These are phyloP conservation scores for Stachybotrys chartarum DNA, from an alignment of 2,329 filamentous ascomycete genomes.

Conservation along the genomic window DNA sequence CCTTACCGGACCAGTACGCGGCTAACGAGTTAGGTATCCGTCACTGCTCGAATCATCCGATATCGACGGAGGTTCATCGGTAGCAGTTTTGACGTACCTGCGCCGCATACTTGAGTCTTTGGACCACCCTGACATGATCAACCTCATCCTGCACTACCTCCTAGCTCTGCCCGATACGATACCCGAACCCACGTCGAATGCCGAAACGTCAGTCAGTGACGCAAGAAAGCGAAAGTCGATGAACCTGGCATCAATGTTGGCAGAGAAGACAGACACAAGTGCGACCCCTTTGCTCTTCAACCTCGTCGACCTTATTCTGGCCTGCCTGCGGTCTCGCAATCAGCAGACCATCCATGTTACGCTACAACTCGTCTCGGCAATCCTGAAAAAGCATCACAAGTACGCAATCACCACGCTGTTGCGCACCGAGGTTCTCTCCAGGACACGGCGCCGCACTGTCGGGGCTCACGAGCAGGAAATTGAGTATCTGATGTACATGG, in stretches of 20 bases:
- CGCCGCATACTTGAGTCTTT: constrained; percentile 84
- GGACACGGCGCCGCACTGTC: constrained; percentile 54
- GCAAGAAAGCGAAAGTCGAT: constrained; percentile 81
- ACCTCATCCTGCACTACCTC: constrained; percentile 88
- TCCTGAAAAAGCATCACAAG: constrained; percentile 79
- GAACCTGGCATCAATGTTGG: constrained; percentile 74
- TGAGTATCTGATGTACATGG: constrained; percentile 62
- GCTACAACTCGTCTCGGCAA: constrained; percentile 76
- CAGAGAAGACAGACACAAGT: constrained; percentile 64
- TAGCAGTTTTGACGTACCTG: constrained; percentile 90
- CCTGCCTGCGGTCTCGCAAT: constrained; percentile 77
- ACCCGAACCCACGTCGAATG: constrained; percentile 24
- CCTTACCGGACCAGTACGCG: neutral
- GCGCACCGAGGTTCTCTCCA: constrained; percentile 53
- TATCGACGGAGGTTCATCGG: constrained; percentile 91
- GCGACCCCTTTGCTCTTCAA: constrained; percentile 85
- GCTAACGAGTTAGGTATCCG: constrained; percentile 59
- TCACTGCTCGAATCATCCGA: constrained; percentile 95
- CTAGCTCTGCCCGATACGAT: constrained; percentile 65
- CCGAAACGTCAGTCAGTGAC: constrained; percentile 52
- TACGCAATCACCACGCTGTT: constrained; percentile 77
- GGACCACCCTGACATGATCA: constrained; percentile 88
- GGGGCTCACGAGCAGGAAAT: constrained; percentile 72
- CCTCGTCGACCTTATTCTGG: constrained; percentile 80
- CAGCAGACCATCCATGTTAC: constrained; percentile 86